Evolutionary conservation across 352 stramenopile genomes (phyloP).

Genomic region (Thalassiosira mediterranea): DNA sequence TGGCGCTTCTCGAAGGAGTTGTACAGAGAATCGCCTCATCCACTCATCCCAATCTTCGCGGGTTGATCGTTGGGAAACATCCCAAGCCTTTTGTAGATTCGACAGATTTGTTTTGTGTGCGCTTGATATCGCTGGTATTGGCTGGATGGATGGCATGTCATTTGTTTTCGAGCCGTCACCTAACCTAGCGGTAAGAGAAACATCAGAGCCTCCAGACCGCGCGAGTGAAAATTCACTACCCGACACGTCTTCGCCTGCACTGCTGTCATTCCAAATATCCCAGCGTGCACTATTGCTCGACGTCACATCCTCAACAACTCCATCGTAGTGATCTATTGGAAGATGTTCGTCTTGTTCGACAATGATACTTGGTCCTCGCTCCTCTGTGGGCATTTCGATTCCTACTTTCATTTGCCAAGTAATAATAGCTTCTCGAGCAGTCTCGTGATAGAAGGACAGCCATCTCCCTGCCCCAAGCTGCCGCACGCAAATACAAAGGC

Average conservation of each 20-base stretch:
- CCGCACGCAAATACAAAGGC: slow-evolving; percentile 75
- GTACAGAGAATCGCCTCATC: slow-evolving; percentile 95
- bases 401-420: slow-evolving; percentile 65
- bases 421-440: slow-evolving; percentile 58
- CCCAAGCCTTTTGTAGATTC: slow-evolving; percentile 92
- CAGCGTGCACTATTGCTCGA: slow-evolving; percentile 26
- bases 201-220: slow-evolving; percentile 49
- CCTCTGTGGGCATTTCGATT: slow-evolving; percentile 15
- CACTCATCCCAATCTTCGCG: slow-evolving; percentile 96
- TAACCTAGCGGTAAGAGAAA: slow-evolving; percentile 47
- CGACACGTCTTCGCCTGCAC: slow-evolving; percentile 38
- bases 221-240: slow-evolving; percentile 50
- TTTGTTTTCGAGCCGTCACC: slow-evolving; percentile 45
- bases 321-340: slow-evolving; percentile 65
- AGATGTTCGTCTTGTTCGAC: slow-evolving; percentile 9
- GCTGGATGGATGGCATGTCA: slow-evolving; percentile 51
- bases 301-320: slow-evolving; percentile 58
- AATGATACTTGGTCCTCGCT: slow-evolving; percentile 21
- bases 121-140: slow-evolving; percentile 24
- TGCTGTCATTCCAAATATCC: slow-evolving; percentile 33
- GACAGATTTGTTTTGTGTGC: slow-evolving; percentile 91
- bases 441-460: slow-evolving; percentile 78
- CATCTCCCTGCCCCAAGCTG: slow-evolving; percentile 74
- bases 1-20: slow-evolving; percentile 96
- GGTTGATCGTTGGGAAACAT: slow-evolving; percentile 91